Conservation (phyloP, 495 filamentous ascomycete species). For the Evernia prunastri region DNA sequence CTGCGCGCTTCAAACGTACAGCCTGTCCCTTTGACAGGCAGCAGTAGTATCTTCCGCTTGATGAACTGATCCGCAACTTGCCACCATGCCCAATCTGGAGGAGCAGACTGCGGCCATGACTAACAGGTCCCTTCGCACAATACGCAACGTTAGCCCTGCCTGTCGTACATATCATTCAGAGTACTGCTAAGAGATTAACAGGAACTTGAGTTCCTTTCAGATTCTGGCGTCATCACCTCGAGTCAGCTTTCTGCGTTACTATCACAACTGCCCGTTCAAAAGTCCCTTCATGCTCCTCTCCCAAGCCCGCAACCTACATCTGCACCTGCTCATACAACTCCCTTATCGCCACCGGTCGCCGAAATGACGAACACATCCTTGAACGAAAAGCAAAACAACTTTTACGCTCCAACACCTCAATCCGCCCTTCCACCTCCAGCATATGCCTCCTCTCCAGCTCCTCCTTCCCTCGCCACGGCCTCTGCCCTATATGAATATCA, state of each 20-base stretch:
- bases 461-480: conserved; percentile 60
- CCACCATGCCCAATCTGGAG: conserved; percentile 22
- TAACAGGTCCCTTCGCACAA: conserved; percentile 76
- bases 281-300: conserved; percentile 38
- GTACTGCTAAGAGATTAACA: conserved; percentile 32
- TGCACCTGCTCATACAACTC: conserved; percentile 31
- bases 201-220: conserved; percentile 89
- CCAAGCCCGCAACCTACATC: conserved; percentile 34
- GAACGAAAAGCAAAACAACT: conserved; percentile 46
- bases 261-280: conserved; percentile 62
- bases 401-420: conserved; percentile 44
- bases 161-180: background rate
- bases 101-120: conserved; percentile 44
- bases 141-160: conserved; percentile 62
- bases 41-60: background rate
- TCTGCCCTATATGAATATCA: conserved; percentile 78
- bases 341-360: conserved; percentile 36
- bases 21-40: background rate
- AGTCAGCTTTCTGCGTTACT: conserved; percentile 64
- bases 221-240: conserved; percentile 65
- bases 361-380: conserved; percentile 39
- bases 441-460: conserved; percentile 43
- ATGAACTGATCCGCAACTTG: conserved; percentile 3
- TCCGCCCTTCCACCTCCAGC: conserved; percentile 48
- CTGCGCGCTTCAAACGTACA: background rate